Evolutionary conservation across 108 stramenopile genomes (phyloP), one percentile per base, ranked within the genome.

Genomic region (Seminavis robusta): DNA sequence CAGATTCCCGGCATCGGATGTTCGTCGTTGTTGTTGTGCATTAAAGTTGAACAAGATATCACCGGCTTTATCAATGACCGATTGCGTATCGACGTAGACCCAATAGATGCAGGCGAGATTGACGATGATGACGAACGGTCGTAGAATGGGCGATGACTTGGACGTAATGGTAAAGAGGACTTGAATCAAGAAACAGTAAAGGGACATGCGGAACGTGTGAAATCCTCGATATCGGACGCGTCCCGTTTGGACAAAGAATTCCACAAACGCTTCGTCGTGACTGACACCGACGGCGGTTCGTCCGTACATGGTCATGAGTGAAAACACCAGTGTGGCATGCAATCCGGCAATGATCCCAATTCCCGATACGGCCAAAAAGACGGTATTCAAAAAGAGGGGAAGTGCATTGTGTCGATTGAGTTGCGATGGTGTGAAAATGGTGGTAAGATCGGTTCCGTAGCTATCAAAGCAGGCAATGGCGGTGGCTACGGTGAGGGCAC

Each of bases 271-370:
- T 37, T 61, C 59, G 38, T 61, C 59, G 2, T 49, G 59, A 36
- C 51, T 21, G 23, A 61, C 51, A 6, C 59, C 59, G 1, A 61
- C 16, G 17, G 59, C 59, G 4, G 59, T 61, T 23, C 59, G 47
- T 1, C 59, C 49, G 49, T 61, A 61, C 59, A 61, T 61, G 48
- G 59, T 61, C 23, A 61, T 36, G 23, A 61, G 27, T 15, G 59
- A 61, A 61, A 61, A 61, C 7, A 61, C 42, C 13, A 61, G 38
- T 50, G 49, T 61, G n/a, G 49, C 33, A 27, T 61, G 59, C 30
- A 61, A 21, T 16, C 56, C 56, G 3, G 56, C 41, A 42, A 57
- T 32, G n/a, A 57, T 57, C 26, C 56, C 56, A 3, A 39, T 28
- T 13, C 43, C 21, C 2, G 30, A 42, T 1, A 30, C 15, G 19